Conservation (phyloP, 306 rosid species). For the Sechiopsis laciniata region DNA sequence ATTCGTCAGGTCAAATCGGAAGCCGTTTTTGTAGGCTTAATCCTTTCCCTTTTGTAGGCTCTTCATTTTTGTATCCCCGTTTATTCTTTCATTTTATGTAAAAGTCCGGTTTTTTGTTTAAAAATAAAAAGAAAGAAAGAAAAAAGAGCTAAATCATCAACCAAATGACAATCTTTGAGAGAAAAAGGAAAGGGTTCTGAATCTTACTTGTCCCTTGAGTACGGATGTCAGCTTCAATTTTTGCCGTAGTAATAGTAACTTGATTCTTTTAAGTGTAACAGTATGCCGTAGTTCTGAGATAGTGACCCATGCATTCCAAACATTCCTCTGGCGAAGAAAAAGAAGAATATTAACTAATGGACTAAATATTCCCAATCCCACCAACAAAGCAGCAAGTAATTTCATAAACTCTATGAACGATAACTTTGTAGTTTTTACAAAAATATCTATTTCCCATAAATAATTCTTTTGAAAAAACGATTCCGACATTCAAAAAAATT, state of each 20-base stretch:
- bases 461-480: neutral
- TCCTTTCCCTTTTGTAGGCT: no score
- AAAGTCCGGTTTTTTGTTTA: no score
- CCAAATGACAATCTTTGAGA: slow-evolving; percentile 14
- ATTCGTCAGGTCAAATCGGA: no score
- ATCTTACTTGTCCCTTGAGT: slow-evolving; percentile 88
- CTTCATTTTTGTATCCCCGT: no score
- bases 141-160: neutral
- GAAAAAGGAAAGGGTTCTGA: slow-evolving; percentile 28
- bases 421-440: no score
- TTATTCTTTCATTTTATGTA: no score
- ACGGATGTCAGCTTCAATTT: slow-evolving; percentile 89
- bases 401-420: no score
- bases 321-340: slow-evolving; percentile 60
- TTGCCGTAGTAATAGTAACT: slow-evolving; percentile 80
- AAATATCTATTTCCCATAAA: no score
- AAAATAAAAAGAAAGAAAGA: no score
- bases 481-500: neutral
- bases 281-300: slow-evolving; percentile 91
- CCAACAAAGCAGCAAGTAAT: no score
- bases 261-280: slow-evolving; percentile 93
- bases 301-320: slow-evolving; percentile 98
- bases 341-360: slow-evolving; percentile 26
- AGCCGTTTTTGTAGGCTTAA: no score
- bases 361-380: slow-evolving; percentile 21